phyloP scores from a whole-genome alignment of 768 basidiomycete genomes.

The Trametes meyenii region DNA sequence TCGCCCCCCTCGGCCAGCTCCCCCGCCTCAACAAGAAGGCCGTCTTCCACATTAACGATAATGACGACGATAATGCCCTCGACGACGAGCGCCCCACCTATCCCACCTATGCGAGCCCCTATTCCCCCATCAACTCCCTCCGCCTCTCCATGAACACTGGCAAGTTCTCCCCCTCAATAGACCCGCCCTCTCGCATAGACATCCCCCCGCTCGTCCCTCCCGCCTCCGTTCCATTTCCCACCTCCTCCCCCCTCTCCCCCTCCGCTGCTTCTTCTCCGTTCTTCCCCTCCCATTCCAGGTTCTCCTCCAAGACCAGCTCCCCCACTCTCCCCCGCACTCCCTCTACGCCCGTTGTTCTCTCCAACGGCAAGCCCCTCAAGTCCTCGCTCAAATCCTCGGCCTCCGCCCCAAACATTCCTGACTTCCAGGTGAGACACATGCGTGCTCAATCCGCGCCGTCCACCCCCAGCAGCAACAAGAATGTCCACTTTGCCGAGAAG shows the following conservation, averaged over 20 bases:
- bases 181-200: slow-evolving; percentile 27
- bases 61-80: slow-evolving; percentile 38
- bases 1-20: slow-evolving; percentile 48
- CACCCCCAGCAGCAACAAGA: slow-evolving; percentile 66
- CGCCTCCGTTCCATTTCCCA: slow-evolving; percentile 47
- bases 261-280: slow-evolving; percentile 26
- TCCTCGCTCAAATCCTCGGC: slow-evolving; percentile 74
- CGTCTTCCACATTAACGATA: slow-evolving; percentile 36
- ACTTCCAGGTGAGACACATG: slow-evolving; percentile 39
- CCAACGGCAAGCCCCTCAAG: slow-evolving; percentile 87
- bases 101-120: slow-evolving; percentile 21
- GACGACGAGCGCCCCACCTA: slow-evolving; percentile 29
- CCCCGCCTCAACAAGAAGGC: slow-evolving; percentile 44
- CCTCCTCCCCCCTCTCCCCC: slow-evolving; percentile 35
- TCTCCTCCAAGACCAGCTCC: slow-evolving; percentile 10
- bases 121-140: slow-evolving; percentile 31
- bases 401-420: slow-evolving; percentile 51
- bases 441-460: slow-evolving; percentile 62
- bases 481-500: slow-evolving; percentile 80
- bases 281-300: slow-evolving; percentile 28
- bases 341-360: slow-evolving; percentile 51
- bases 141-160: slow-evolving; percentile 30
- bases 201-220: slow-evolving; percentile 24
- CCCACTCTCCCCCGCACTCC: slow-evolving; percentile 36
- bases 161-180: slow-evolving; percentile 28